These are phyloP conservation scores for Paradendryphiella salina DNA, from an alignment of 2,329 filamentous ascomycete genomes.

Conservation along the genomic window DNA sequence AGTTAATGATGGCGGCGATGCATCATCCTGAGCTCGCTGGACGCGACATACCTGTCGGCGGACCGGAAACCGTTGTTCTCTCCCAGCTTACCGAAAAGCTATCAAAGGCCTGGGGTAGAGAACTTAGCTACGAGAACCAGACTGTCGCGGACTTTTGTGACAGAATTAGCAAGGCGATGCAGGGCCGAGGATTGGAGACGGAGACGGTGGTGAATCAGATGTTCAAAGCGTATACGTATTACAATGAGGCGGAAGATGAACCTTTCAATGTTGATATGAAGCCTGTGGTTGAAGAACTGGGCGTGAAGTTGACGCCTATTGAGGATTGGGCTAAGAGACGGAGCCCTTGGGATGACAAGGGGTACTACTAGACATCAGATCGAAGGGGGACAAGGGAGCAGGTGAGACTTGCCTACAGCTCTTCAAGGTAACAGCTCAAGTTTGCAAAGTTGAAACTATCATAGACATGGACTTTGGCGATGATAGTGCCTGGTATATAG, in stretches of 20 bases:
- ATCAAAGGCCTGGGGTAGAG: slow-evolving; percentile 38
- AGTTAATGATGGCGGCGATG: slow-evolving; percentile 47
- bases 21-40: slow-evolving; percentile 41
- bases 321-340: slow-evolving; percentile 45
- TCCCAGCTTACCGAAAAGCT: slow-evolving; percentile 42
- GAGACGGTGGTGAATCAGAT: slow-evolving; percentile 46
- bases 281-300: slow-evolving; percentile 39
- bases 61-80: slow-evolving; percentile 44
- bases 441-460: too few species aligned
- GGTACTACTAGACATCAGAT: slow-evolving; percentile 6
- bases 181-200: slow-evolving; percentile 42
- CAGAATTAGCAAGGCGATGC: slow-evolving; percentile 40
- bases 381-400: not conserved
- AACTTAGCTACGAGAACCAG: slow-evolving; percentile 42
- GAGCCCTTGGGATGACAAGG: slow-evolving; percentile 26
- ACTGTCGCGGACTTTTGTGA: slow-evolving; percentile 33
- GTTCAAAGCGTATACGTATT: slow-evolving; percentile 50
- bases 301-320: slow-evolving; percentile 39
- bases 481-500: too few species aligned
- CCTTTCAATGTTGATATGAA: slow-evolving; percentile 49
- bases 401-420: not conserved
- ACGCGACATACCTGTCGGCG: slow-evolving; percentile 43
- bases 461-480: too few species aligned
- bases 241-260: slow-evolving; percentile 46
- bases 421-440: not conserved